Percentiles rank a stretch among this genome's conserved stretches.
Evolutionary conservation across 768 basidiomycete genomes (phyloP).

Genomic region (Boletus pseudopeckii): DNA sequence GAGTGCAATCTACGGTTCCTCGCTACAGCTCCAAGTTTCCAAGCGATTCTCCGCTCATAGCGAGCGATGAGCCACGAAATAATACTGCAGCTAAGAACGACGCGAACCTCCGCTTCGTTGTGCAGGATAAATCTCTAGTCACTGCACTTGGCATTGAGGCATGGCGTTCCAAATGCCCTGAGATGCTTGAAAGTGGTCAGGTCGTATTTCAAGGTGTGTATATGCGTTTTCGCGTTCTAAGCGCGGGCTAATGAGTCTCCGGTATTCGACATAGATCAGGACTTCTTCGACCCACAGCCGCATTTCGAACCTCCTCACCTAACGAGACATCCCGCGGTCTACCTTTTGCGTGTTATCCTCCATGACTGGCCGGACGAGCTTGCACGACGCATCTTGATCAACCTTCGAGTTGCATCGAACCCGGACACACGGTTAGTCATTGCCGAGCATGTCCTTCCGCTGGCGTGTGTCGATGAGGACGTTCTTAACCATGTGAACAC

Average conservation of each 20-base stretch:
- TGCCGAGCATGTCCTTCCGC: slow-evolving; percentile 67
- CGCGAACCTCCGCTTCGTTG: slow-evolving; percentile 45
- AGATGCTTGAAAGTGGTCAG: slow-evolving; percentile 51
- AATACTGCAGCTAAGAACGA: slow-evolving; percentile 6
- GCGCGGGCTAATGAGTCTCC: too few relatives aligned
- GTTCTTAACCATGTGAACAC: slow-evolving; percentile 3
- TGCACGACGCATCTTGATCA: slow-evolving; percentile 44
- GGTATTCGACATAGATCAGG: slow-evolving; percentile 46
- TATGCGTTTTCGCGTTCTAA: not conserved
- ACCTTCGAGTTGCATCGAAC: slow-evolving; percentile 38
- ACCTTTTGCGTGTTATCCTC: slow-evolving; percentile 64
- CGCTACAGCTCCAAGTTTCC: not conserved
- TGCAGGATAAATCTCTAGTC: slow-evolving; percentile 59
- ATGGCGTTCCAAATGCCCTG: slow-evolving; percentile 58
- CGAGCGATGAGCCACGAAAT: slow-evolving; percentile 7
- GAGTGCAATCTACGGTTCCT: not conserved
- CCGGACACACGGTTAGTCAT: slow-evolving; percentile 58
- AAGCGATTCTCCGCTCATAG: not conserved
- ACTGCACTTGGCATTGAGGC: slow-evolving; percentile 52
- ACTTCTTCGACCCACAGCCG: slow-evolving; percentile 69
- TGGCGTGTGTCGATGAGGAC: slow-evolving; percentile 59
- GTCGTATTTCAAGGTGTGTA: slow-evolving; percentile 49
- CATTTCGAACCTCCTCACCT: slow-evolving; percentile 27
- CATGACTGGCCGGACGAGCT: slow-evolving; percentile 77
- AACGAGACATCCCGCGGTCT: slow-evolving; percentile 52